phyloP scores from a whole-genome alignment of 2,329 filamentous ascomycete species.

The Zymoseptoria ardabiliae region DNA sequence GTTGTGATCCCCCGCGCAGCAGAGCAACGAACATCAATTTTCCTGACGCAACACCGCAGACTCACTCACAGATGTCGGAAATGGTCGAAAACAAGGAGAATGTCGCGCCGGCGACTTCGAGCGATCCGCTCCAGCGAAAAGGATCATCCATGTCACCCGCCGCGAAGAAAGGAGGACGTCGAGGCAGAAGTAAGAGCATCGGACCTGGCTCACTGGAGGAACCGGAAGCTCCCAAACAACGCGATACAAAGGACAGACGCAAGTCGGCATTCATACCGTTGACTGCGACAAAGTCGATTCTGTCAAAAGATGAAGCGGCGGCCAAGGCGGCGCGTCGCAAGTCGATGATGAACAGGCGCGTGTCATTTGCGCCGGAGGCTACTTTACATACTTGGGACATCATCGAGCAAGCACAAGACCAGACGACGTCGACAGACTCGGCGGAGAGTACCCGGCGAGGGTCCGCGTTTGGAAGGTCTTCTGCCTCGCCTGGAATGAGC shows the following conservation, averaged over 20 bases:
- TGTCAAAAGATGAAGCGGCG: slow-evolving; percentile 52
- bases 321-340: slow-evolving; percentile 73
- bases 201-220: slow-evolving; percentile 85
- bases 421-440: slow-evolving; percentile 64
- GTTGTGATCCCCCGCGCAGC: neutral
- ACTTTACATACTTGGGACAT: slow-evolving; percentile 97
- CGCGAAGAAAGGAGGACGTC: slow-evolving; percentile 41
- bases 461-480: slow-evolving; percentile 49
- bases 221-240: slow-evolving; percentile 48
- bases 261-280: slow-evolving; percentile 41
- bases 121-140: slow-evolving; percentile 23
- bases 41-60: neutral
- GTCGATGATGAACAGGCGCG: slow-evolving; percentile 65
- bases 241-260: slow-evolving; percentile 25
- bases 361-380: slow-evolving; percentile 95
- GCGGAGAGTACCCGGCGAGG: slow-evolving; percentile 68
- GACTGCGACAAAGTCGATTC: slow-evolving; percentile 42
- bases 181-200: slow-evolving; percentile 89
- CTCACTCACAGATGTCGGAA: neutral
- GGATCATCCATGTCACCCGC: slow-evolving; percentile 12
- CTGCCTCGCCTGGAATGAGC: slow-evolving; percentile 31
- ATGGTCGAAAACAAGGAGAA: slow-evolving; percentile 29
- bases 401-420: slow-evolving; percentile 80
- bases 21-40: neutral
- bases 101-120: slow-evolving; percentile 26